A percentile compares a stretch with the other conserved stretches of the same genome.
Evolutionary conservation across 257 asterid species (phyloP).

Genomic region (Galeopsis tetrahit): DNA sequence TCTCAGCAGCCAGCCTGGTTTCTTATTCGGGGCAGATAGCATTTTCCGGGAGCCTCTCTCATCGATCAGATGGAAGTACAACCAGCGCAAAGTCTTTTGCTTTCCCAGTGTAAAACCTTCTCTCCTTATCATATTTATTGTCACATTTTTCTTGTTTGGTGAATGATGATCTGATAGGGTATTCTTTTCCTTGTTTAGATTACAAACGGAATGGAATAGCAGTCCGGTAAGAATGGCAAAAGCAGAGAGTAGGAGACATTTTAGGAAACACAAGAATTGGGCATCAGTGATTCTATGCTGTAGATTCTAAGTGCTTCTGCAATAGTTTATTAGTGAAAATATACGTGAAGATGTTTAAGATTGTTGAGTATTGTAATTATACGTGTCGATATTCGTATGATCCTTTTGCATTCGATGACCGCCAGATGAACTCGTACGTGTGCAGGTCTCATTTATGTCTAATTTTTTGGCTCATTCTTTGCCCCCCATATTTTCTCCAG

Average conservation of each 20-base stretch:
- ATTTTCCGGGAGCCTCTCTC: constrained; percentile 74
- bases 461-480: constrained; percentile 15
- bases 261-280: constrained; percentile 75
- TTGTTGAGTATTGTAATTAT: constrained; percentile 45
- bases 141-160: not conserved
- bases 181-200: constrained; percentile 44
- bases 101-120: constrained; percentile 74
- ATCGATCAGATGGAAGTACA: constrained; percentile 90
- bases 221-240: constrained; percentile 94
- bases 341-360: constrained; percentile 37
- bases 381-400: constrained; percentile 53
- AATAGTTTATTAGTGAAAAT: constrained; percentile 45
- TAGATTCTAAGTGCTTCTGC: constrained; percentile 59
- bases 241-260: constrained; percentile 58
- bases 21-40: constrained; percentile 73
- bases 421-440: constrained; percentile 34
- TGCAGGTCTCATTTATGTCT: constrained; percentile 32
- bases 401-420: constrained; percentile 41
- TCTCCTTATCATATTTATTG: not conserved
- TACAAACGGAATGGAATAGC: constrained; percentile 88
- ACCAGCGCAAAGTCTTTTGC: constrained; percentile 87
- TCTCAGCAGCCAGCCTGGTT: constrained; percentile 59
- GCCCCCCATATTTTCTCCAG: not conserved
- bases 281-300: constrained; percentile 83
- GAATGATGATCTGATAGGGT: not conserved